Conservation (phyloP, 2,329 filamentous ascomycete species). For the Ramularia endophylla region DNA sequence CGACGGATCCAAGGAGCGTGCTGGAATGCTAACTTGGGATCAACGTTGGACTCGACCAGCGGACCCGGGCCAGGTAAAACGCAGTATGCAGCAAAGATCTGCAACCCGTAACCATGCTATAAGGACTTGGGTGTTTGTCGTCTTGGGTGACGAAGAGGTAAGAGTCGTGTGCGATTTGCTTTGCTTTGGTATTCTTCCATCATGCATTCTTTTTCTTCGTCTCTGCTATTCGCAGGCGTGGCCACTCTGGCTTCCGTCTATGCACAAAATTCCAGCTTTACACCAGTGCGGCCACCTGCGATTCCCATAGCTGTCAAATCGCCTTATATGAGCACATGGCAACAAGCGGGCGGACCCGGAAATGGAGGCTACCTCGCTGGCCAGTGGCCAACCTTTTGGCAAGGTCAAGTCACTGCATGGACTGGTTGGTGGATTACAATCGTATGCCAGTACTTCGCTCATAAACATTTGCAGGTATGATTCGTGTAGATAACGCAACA, state of each 20-base stretch:
- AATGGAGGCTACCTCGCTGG: slow-evolving; percentile 58
- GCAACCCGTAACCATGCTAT: too few relatives aligned
- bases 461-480: slow-evolving; percentile 38
- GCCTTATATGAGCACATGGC: slow-evolving; percentile 68
- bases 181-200: neutral
- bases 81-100: too few relatives aligned
- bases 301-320: slow-evolving; percentile 69
- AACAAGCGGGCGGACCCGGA: slow-evolving; percentile 52
- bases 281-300: slow-evolving; percentile 58
- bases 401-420: slow-evolving; percentile 55
- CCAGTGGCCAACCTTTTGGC: slow-evolving; percentile 61
- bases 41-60: too few relatives aligned
- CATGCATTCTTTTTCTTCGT: slow-evolving; percentile 11
- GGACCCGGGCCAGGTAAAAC: too few relatives aligned
- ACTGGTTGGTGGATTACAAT: slow-evolving; percentile 34
- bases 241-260: slow-evolving; percentile 11
- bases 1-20: too few relatives aligned
- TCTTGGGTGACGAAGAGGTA: too few relatives aligned
- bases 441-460: neutral
- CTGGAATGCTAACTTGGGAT: too few relatives aligned
- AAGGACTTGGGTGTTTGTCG: too few relatives aligned
- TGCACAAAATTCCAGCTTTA: slow-evolving; percentile 48
- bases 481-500: slow-evolving; percentile 58
- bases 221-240: slow-evolving; percentile 10
- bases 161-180: too few relatives aligned